These are phyloP conservation scores for Trapa incisa DNA, from an alignment of 345 rosid species.

Conservation along the genomic window DNA sequence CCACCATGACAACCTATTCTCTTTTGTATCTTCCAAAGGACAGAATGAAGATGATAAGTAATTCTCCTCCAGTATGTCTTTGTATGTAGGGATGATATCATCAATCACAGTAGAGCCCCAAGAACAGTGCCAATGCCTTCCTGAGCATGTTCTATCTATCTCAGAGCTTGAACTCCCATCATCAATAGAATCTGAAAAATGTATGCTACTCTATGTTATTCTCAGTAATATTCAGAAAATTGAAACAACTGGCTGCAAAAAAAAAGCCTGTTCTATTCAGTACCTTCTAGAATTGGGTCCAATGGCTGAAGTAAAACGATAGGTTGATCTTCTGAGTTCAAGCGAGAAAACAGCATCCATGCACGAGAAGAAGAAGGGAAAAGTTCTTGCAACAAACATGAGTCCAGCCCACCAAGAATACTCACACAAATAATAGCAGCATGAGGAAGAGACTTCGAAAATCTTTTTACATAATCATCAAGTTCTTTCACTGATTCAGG, in stretches of 20 bases:
- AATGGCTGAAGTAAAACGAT: constrained; percentile 61
- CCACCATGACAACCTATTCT: constrained; percentile 64
- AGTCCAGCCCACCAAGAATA: constrained; percentile 46
- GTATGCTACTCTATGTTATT: background rate
- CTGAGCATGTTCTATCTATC: constrained; percentile 23
- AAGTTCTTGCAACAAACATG: constrained; percentile 45
- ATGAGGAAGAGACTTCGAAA: constrained; percentile 51
- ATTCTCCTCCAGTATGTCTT: constrained; percentile 63
- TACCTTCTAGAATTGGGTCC: constrained; percentile 62
- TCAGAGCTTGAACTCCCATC: constrained; percentile 19
- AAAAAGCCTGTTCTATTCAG: background rate
- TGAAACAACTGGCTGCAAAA: background rate
- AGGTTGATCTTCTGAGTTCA: constrained; percentile 47
- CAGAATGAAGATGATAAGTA: constrained; percentile 37
- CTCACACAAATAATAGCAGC: constrained; percentile 60
- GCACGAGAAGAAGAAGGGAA: constrained; percentile 46
- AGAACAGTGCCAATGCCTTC: constrained; percentile 67
- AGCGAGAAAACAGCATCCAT: constrained; percentile 69
- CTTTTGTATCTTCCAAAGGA: constrained; percentile 45
- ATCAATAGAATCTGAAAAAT: constrained; percentile 30
- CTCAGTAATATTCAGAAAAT: background rate
- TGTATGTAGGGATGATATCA: constrained; percentile 68
- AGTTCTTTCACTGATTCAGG: constrained; percentile 56
- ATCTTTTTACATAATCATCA: constrained; percentile 43
- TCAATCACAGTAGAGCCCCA: constrained; percentile 65